These are phyloP conservation scores for Geotrichum phurueaensis DNA, from an alignment of 1,139 yeast genomes.

Conservation along the genomic window DNA sequence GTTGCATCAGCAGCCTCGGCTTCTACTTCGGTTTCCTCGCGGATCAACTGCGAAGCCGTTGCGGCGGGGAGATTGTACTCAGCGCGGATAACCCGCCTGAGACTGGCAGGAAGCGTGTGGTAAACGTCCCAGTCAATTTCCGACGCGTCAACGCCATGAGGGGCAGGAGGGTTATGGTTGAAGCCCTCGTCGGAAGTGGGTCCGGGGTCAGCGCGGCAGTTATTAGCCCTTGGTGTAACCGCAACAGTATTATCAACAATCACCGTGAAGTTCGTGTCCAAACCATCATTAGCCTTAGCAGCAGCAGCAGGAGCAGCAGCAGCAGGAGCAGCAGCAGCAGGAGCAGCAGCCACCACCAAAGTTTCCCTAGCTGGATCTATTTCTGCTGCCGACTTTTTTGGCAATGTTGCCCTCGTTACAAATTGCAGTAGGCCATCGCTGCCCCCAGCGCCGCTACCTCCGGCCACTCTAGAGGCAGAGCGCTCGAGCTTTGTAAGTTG, in stretches of 20 bases:
- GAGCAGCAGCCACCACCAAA: no score
- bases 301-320: no score
- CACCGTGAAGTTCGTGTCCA: not conserved
- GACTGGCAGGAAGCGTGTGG: constrained; percentile 11
- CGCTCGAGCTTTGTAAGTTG: constrained; percentile 41
- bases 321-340: no score
- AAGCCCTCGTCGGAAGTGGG: not conserved
- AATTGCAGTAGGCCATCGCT: not conserved
- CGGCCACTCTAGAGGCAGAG: not conserved
- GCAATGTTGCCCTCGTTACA: not conserved
- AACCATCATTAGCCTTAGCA: not conserved
- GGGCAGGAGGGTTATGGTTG: not conserved
- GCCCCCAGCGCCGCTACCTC: not conserved
- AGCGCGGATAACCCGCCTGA: constrained; percentile 4
- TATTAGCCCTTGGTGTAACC: not conserved
- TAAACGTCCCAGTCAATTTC: constrained; percentile 16
- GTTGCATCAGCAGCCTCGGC: not conserved
- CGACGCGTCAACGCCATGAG: not conserved
- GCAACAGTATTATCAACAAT: not conserved
- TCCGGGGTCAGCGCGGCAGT: not conserved
- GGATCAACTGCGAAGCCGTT: not conserved
- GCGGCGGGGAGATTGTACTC: constrained; percentile 7
- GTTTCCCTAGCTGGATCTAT: not conserved
- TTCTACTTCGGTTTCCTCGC: not conserved
- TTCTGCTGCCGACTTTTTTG: not conserved